Conservation (phyloP, 177 flowering plant species). For the Vitis hybrid region DNA sequence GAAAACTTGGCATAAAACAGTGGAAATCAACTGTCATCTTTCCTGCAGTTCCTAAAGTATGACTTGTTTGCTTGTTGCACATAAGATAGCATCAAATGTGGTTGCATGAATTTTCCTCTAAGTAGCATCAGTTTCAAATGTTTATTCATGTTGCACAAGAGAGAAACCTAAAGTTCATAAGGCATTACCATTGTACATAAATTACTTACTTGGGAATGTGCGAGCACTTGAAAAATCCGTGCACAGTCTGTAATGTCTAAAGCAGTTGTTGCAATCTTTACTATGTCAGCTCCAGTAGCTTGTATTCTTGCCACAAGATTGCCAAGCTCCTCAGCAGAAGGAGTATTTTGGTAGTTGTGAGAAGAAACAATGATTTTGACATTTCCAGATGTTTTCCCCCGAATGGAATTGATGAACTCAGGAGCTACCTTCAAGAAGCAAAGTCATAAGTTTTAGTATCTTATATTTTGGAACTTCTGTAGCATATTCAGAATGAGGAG, state of each 20-base stretch:
- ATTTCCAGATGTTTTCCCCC: constrained; percentile 19
- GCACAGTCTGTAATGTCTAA: constrained; percentile 22
- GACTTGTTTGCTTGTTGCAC: too few relatives aligned
- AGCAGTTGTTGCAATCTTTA: constrained; percentile 18
- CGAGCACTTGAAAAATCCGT: constrained; percentile 16
- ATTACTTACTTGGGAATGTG: constrained; percentile 18
- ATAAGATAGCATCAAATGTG: too few relatives aligned
- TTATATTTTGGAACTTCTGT: not conserved
- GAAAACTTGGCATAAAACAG: too few relatives aligned
- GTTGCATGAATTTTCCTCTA: too few relatives aligned
- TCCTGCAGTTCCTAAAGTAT: too few relatives aligned
- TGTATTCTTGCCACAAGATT: constrained; percentile 23
- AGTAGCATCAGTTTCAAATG: too few relatives aligned
- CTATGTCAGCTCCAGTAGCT: constrained; percentile 26
- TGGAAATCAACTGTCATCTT: too few relatives aligned
- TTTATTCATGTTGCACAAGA: too few relatives aligned
- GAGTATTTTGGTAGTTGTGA: constrained; percentile 10
- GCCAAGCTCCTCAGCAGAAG: constrained; percentile 20
- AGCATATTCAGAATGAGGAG: not conserved
- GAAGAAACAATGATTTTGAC: constrained; percentile 30
- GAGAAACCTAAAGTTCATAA: too few relatives aligned
- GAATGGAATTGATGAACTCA: constrained; percentile 21
- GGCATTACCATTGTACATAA: not conserved
- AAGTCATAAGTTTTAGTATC: not conserved
- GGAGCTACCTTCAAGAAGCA: constrained; percentile 25